Evolutionary conservation across 2,329 filamentous ascomycete genomes (phyloP).

Genomic region (Sporothrix variecibatus): DNA sequence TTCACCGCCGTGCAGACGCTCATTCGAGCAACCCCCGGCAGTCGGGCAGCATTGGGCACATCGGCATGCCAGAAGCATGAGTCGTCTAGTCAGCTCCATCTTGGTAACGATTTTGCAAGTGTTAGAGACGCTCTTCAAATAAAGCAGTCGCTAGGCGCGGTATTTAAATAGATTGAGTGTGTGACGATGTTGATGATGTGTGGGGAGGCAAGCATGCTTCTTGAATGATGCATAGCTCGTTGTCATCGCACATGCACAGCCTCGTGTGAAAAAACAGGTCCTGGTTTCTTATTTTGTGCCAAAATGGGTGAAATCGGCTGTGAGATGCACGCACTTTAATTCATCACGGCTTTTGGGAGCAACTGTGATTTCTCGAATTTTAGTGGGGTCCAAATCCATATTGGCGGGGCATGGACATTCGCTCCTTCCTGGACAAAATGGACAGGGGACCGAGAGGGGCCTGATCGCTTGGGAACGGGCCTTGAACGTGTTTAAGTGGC

Average conservation of each 20-base stretch:
- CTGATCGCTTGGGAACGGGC: slow-evolving; percentile 3
- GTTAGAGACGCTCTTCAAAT: not conserved
- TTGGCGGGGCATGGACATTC: slow-evolving; percentile 21
- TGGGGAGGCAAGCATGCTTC: not conserved
- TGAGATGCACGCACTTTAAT: not conserved
- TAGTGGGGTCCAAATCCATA: not conserved
- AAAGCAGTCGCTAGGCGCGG: not conserved
- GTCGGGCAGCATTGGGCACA: slow-evolving; percentile 23
- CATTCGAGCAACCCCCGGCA: not conserved
- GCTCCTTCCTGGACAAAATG: not conserved
- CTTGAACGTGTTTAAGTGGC: not conserved
- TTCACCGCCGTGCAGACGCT: not conserved
- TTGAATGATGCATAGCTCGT: not conserved
- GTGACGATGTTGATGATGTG: no score
- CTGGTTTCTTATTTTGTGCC: not conserved
- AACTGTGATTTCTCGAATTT: slow-evolving; percentile 1
- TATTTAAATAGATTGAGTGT: not conserved
- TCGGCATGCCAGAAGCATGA: not conserved
- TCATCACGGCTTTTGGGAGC: not conserved
- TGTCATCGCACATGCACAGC: not conserved
- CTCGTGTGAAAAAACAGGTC: not conserved
- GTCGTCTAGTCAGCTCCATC: not conserved
- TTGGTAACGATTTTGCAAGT: not conserved
- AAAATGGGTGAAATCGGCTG: not conserved
- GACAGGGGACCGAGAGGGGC: slow-evolving; percentile 17